These are phyloP conservation scores for Xylaria multiplex DNA, from an alignment of 2,329 filamentous ascomycete species.

Conservation along the genomic window DNA sequence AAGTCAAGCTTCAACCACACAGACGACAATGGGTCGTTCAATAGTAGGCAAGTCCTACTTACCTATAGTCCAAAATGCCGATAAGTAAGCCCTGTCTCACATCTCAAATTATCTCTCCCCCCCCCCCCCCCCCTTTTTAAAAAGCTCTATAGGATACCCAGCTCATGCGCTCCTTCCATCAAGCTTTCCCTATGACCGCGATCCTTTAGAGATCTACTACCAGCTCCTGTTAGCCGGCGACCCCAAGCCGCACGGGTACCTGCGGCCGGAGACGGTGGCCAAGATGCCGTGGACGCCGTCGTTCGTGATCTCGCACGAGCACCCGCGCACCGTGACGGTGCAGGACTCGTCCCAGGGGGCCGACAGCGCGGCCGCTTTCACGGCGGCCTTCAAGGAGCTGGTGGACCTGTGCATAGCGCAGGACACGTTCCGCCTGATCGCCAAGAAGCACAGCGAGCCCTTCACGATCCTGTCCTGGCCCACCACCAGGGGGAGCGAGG, in stretches of 20 bases:
- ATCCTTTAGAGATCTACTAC: slow-evolving; percentile 52
- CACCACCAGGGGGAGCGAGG: slow-evolving; percentile 30
- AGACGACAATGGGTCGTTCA: slow-evolving; percentile 28
- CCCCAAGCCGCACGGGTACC: slow-evolving; percentile 60
- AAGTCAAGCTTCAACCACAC: neutral
- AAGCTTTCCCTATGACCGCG: slow-evolving; percentile 59
- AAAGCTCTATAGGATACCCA: neutral
- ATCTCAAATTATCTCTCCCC: neutral
- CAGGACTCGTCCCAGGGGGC: slow-evolving; percentile 44
- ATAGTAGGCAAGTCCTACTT: slow-evolving; percentile 36
- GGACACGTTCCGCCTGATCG: slow-evolving; percentile 47
- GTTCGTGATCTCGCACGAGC: slow-evolving; percentile 47
- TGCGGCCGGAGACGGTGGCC: slow-evolving; percentile 57
- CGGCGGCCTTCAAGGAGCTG: slow-evolving; percentile 46
- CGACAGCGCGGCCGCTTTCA: slow-evolving; percentile 46
- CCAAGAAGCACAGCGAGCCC: slow-evolving; percentile 50
- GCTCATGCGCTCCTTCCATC: slow-evolving; percentile 8
- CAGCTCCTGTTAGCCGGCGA: slow-evolving; percentile 58
- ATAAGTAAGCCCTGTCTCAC: slow-evolving; percentile 31
- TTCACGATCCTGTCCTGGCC: slow-evolving; percentile 48
- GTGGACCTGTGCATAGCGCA: slow-evolving; percentile 47
- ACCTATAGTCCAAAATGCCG: slow-evolving; percentile 38
- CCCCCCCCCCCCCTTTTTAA: neutral
- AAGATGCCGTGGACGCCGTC: slow-evolving; percentile 58
- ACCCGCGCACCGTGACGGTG: slow-evolving; percentile 48